A percentile compares a stretch with the other conserved stretches of the same genome.
These are phyloP conservation scores for Penicillium manginii DNA, from an alignment of 495 filamentous ascomycete species.

Conservation along the genomic window DNA sequence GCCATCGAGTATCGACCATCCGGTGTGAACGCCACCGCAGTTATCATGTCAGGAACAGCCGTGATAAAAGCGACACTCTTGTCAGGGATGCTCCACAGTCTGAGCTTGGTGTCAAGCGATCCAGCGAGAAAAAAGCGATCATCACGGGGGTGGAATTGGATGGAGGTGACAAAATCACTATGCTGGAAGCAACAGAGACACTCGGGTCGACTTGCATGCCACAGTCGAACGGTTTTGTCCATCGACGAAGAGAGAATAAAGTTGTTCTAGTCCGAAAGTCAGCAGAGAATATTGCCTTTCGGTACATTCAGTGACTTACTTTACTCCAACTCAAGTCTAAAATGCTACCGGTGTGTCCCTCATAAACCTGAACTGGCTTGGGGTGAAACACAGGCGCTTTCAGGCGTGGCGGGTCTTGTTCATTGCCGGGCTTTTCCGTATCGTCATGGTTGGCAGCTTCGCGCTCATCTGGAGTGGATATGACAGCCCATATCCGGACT, in stretches of 20 bases:
- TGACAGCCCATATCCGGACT: slow-evolving; percentile 88
- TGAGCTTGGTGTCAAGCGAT: slow-evolving; percentile 86
- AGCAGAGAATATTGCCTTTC: slow-evolving; percentile 9
- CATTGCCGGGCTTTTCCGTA: slow-evolving; percentile 52
- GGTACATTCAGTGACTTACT: slow-evolving; percentile 40
- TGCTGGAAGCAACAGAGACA: slow-evolving; percentile 97
- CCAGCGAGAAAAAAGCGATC: slow-evolving; percentile 97
- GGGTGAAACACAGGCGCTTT: slow-evolving; percentile 90
- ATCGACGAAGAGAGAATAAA: slow-evolving; percentile 96
- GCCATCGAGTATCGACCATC: slow-evolving; percentile 91
- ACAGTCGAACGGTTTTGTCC: slow-evolving; percentile 96
- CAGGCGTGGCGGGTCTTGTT: slow-evolving; percentile 55
- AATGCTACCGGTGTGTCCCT: slow-evolving; percentile 84
- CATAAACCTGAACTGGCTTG: slow-evolving; percentile 76
- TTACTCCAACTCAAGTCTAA: slow-evolving; percentile 98
- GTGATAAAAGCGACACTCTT: slow-evolving; percentile 89
- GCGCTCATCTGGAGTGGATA: slow-evolving; percentile 81
- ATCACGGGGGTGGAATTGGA: slow-evolving; percentile 92
- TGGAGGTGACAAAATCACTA: slow-evolving; percentile 92
- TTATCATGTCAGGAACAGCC: slow-evolving; percentile 85
- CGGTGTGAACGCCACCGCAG: slow-evolving; percentile 89
- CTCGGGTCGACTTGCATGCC: slow-evolving; percentile 85
- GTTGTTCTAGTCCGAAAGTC: slow-evolving; percentile 66
- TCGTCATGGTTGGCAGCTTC: slow-evolving; percentile 71
- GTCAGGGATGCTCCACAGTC: slow-evolving; percentile 97